Evolutionary conservation across 1,139 yeast species (phyloP), one percentile per base, ranked within the genome.

Genomic region (Debaryomyces subglobosus): DNA sequence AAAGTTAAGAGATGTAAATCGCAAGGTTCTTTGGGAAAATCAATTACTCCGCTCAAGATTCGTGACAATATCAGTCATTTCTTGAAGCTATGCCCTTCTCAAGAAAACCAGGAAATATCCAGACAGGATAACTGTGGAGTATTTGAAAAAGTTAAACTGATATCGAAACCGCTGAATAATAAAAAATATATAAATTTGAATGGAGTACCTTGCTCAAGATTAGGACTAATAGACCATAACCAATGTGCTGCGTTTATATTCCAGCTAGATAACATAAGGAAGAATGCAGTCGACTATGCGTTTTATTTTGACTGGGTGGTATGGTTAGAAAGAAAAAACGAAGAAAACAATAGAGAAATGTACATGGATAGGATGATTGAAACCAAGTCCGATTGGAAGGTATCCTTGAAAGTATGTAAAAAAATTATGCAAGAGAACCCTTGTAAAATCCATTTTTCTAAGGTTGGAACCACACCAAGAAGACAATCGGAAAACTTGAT

Each of bases 251-350:
- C 58, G 0, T 44, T 57, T 23, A 23, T 47, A 12, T 46, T 47
- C 16, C 56, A 56, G 39, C 47, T 55, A 21, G 41, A 45, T 16
- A 36, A 43, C n/a, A 47, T 60, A 12, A 57, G 53, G 44, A 44
- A 44, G 9, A 42, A 39, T 1, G 37, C 47, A 12, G 45, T 46
- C 12, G 60, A 60, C 32, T 58, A 53, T 33, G 58, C 57, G 4
- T 56, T 58, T 12, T 62, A 61, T 39, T 59, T 50, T 44, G 54
- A 55, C 16, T 64, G 68, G 68, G 49, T 47, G 3, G 45, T 60
- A 3, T 62, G 61, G 61, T 10, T 43, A 6, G 46, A 48, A 7
- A 25, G 39, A 12, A 10, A 24, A 24, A 18, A 5, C 5, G 38
- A 24, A 8, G 29, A 13, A 5, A 33, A 47, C 5, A 45, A 37